These are phyloP conservation scores for Aureobasidium pullulans DNA, from an alignment of 2,329 filamentous ascomycete genomes.

Conservation along the genomic window DNA sequence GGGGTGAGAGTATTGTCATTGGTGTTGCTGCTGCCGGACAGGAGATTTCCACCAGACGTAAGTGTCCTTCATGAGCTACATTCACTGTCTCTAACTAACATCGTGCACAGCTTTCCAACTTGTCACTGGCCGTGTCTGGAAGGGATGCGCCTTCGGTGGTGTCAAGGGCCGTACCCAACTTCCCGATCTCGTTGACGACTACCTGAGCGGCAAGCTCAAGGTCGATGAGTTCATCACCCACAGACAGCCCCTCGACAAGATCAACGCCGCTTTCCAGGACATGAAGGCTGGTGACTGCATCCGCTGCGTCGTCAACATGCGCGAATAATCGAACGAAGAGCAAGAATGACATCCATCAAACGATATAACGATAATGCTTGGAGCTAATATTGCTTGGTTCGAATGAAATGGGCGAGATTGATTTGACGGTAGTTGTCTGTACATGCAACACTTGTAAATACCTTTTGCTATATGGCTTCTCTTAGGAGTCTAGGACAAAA, in stretches of 20 bases:
- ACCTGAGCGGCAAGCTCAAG: slow-evolving; percentile 83
- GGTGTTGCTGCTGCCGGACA: slow-evolving; percentile 94
- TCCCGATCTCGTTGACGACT: slow-evolving; percentile 78
- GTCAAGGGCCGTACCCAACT: slow-evolving; percentile 97
- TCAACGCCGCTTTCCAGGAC: slow-evolving; percentile 83
- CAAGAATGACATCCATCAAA: slow-evolving; percentile 2
- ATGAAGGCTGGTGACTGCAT: slow-evolving; percentile 99
- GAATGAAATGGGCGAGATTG: not conserved
- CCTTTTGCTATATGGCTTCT: not conserved
- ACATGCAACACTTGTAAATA: slow-evolving; percentile 9
- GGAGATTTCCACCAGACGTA: slow-evolving; percentile 89
- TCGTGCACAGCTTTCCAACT: slow-evolving; percentile 76
- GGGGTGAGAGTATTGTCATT: slow-evolving; percentile 97
- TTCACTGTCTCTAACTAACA: not conserved
- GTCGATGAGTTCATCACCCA: slow-evolving; percentile 99
- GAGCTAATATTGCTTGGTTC: slow-evolving; percentile 6
- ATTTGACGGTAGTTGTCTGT: not conserved
- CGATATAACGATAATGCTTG: slow-evolving; percentile 12
- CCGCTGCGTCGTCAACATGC: slow-evolving; percentile 76
- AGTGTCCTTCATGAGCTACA: slow-evolving; percentile 36
- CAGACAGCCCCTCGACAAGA: slow-evolving; percentile 70
- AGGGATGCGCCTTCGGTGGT: slow-evolving; percentile 93
- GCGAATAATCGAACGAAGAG: slow-evolving; percentile 1
- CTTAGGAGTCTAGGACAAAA: not conserved
- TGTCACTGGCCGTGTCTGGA: slow-evolving; percentile 96